Evolutionary conservation across 2,329 filamentous ascomycete species (phyloP), one percentile per base, ranked within the genome.

Genomic region (Iodosphaeria phyllophila): DNA sequence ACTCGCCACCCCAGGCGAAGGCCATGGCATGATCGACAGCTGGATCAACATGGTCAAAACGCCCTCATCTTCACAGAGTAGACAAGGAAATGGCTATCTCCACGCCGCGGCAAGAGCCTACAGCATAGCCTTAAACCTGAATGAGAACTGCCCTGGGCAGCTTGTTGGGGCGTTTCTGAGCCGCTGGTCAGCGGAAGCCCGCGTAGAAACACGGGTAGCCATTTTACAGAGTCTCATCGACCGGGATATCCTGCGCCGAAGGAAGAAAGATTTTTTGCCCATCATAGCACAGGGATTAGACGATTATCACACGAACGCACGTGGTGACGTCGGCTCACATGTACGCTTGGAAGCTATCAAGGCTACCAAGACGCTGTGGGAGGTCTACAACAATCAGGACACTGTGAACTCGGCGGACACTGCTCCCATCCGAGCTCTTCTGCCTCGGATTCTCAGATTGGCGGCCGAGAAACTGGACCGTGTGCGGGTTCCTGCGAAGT

Each of bases 391-490:
- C 5, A 28, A 35, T 11, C 28, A 32, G 4, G 27, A 34, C 13
- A 29, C 8, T 5, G 8, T 14, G 3, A 10, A 22, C 12, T 14
- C 13, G n/a, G 17, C 18, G 18, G 21, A 19, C 13, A 26, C 9
- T 32, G 13, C 35, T 12, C 16, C 13, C 7, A 50, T 57, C 8
- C 37, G 42, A 8, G 36, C 36, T 15, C 42, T 70, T 2, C 58
- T 67, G 30, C 51, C 59, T 16, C 50, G 54, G 15, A 50, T 61
- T 2, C 54, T 79, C 16, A 66, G 83, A 2, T 59, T 95, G 9
- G 73, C 82, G 3, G 67, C 78, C 1, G 89, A 98, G 48, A 93
- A 92, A 44, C 60, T 95, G 2, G 86, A 95, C 46, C 77, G 80
- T 32, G 75, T 95, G 11, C 70, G 89, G 13, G 54, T 66, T 0